phyloP scores from a whole-genome alignment of 1,284 basidiomycete genomes.

The Leccinum subrobustum region DNA sequence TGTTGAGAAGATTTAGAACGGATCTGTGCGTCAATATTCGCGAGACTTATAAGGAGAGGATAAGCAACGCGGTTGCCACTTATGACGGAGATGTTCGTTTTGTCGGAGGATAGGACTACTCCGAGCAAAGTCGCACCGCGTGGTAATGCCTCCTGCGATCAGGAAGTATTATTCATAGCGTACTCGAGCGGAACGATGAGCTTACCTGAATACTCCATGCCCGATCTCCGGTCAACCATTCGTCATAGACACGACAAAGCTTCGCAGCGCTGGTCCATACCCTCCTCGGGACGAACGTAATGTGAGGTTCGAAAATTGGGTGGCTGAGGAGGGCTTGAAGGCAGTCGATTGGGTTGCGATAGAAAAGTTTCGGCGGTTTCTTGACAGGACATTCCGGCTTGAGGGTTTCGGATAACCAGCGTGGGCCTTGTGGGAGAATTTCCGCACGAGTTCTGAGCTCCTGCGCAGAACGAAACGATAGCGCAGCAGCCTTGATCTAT shows the following conservation, averaged over 20 bases:
- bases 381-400: background rate
- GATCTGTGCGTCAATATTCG: background rate
- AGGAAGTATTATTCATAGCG: background rate
- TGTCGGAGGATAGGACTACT: background rate
- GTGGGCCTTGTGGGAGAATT: background rate
- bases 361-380: background rate
- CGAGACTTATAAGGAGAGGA: too few species aligned
- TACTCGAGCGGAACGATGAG: background rate
- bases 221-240: too few species aligned
- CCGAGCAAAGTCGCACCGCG: background rate
- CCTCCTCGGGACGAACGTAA: conserved; percentile 3
- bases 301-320: background rate
- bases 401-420: background rate
- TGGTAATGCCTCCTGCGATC: background rate
- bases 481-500: background rate
- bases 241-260: background rate
- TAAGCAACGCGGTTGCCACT: too few species aligned
- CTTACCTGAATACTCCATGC: conserved; percentile 2
- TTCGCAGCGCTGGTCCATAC: conserved; percentile 3
- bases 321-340: background rate
- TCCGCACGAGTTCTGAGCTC: background rate
- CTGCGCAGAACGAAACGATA: background rate
- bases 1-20: background rate
- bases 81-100: too few species aligned
- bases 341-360: background rate